These are phyloP conservation scores for Sphaerulina musiva DNA, from an alignment of 2,329 filamentous ascomycete species.

Conservation along the genomic window DNA sequence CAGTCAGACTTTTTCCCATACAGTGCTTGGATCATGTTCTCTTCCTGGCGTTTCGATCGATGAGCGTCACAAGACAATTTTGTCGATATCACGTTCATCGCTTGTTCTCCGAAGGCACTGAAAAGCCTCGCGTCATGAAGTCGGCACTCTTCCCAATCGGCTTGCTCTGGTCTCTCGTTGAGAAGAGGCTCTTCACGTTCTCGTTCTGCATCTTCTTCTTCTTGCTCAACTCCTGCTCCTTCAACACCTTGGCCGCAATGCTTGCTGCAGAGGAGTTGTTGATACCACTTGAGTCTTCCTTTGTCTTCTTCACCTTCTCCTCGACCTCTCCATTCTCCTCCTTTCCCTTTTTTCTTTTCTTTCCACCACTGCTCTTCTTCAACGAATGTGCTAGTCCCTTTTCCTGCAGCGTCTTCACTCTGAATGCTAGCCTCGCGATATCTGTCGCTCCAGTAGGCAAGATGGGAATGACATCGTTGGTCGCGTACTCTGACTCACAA, in stretches of 20 bases:
- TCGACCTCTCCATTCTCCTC: conserved; percentile 35
- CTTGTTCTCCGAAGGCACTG: conserved; percentile 7
- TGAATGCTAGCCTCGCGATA: conserved; percentile 57
- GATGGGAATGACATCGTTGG: conserved; percentile 75
- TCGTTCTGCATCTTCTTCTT: conserved; percentile 64
- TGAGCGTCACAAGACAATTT: no score
- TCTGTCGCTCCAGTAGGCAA: conserved; percentile 66
- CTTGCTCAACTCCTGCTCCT: conserved; percentile 76
- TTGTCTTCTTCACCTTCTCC: conserved; percentile 13
- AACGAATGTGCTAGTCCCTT: conserved; percentile 75
- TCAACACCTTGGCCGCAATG: conserved; percentile 76
- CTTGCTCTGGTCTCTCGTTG: conserved; percentile 34
- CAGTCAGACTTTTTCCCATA: no score
- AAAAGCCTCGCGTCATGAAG: conserved; percentile 46
- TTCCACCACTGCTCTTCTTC: conserved; percentile 64
- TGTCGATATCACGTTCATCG: neutral
- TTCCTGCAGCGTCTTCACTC: conserved; percentile 62
- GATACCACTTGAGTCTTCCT: conserved; percentile 49
- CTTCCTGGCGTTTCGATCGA: no score
- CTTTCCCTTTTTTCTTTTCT: conserved; percentile 66
- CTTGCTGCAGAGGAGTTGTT: conserved; percentile 83
- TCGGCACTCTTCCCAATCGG: conserved; percentile 40
- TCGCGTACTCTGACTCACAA: conserved; percentile 68
- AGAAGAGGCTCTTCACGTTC: conserved; percentile 46
- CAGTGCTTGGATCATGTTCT: no score